Evolutionary conservation across 192 early-diverging fungal genomes (phyloP), one percentile per base, ranked within the genome.

Genomic region (Thoreauomyces humboldtii): DNA sequence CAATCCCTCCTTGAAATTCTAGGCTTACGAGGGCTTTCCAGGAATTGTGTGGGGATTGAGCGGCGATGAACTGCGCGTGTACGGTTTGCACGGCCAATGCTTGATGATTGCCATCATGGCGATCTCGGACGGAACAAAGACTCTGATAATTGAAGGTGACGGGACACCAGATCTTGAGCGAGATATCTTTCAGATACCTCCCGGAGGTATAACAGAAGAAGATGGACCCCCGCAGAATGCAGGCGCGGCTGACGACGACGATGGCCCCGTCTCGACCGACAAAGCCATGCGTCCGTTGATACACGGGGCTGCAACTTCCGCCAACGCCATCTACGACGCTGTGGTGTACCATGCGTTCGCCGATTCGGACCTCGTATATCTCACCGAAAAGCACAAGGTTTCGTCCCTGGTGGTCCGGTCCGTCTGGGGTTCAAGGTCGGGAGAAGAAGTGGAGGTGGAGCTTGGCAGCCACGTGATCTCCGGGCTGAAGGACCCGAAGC

Each of bases 1-100:
- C n/a, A n/a, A n/a, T n/a, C n/a, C n/a, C n/a, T n/a, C n/a, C n/a
- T n/a, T n/a, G n/a, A n/a, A n/a, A n/a, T n/a, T n/a, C n/a, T n/a
- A n/a, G n/a, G n/a, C n/a, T n/a, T n/a, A n/a, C n/a, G n/a, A n/a
- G n/a, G n/a, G n/a, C n/a, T n/a, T n/a, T n/a, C n/a, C 35, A 35
- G 48, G 62, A 0, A 32, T 64, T 19, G 25, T 31, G 17, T 60
- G 66, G 55, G 66, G 57, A 17, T 21, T 47, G 4, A 45, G 38
- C 15, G 44, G 42, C 29, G 66, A 68, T 7, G 66, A 68, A 52
- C 33, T 68, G 4, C 50, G 57, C 14, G 17, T 68, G 29, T 68
- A 68, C 28, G 50, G 57, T 5, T n/a, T 27, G 4, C 42, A 61
- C 38, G 66, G 66, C 7, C 36, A 61, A 3, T 33, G 44, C n/a